Base-by-base conservation (phyloP, 108 stramenopile genomes). In the Aurantiochytrium sp. region DNA sequence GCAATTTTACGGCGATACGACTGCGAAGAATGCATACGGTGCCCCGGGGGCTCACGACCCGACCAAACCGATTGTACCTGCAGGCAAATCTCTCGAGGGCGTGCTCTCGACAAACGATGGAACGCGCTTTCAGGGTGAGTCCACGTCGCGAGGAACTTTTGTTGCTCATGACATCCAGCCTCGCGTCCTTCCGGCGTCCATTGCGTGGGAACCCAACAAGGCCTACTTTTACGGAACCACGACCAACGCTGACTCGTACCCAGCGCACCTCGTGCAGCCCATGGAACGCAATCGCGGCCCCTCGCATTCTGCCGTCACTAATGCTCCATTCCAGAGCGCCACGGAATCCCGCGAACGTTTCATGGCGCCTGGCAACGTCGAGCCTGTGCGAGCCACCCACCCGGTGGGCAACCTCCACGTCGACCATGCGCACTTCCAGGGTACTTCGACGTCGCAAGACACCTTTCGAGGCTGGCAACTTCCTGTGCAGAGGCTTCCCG, bases 391-490 rank as follows among this genome's bases (percentile, higher is more conserved):
- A 12, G 43, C 76, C 12, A 53, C 49, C 76, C 49, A 53, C 51
- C 76, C 6, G 8, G 23, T 6, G 28, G 76, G n/a, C 12, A 47
- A 83, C 23, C 51, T 83, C 12, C 76, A 23, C 25, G 12, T 53
- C 49, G 51, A 35, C 42, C 8, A 18, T 12, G 76, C 43, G 49
- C 51, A 47, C 49, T 83, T 83, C 28, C n/a, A 83, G 23, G 76
- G 49, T 6, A 53, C n/a, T 12, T 53, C 76, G 6, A 83, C 76
- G n/a, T 6, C 49, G 0, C 76, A 45, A 12, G 76, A 83, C 49
- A 83, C 76, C 45, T 83, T 83, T 83, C 45, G 28, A 6, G 76
- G 76, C 18, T 83, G 76, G 76, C 76, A 83, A 23, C 51, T 83
- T 0, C 76, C 76, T 8, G 76, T 83, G 49, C 76, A 83, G 76